These are phyloP conservation scores for Fraxinus platypoda DNA, from an alignment of 305 asterid genomes.

Conservation along the genomic window DNA sequence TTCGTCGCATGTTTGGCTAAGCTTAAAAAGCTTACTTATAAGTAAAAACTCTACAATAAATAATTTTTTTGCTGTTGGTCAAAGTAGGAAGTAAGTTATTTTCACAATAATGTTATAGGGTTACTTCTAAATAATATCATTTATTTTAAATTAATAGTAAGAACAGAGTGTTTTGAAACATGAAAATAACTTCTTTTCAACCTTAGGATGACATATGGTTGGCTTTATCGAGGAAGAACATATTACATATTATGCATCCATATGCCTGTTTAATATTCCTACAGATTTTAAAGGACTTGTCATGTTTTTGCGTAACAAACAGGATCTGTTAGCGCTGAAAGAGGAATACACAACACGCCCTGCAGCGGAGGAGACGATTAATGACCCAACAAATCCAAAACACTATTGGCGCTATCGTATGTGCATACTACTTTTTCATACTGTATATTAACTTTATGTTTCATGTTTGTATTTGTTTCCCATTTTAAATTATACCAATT, in stretches of 20 bases:
- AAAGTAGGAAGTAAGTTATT: background rate
- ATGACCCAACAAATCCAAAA: conserved; percentile 95
- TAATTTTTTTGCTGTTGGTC: background rate
- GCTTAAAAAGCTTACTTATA: background rate
- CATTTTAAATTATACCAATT: background rate
- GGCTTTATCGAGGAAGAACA: background rate
- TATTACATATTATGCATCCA: background rate
- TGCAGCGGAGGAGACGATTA: conserved; percentile 90
- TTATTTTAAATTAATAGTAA: background rate
- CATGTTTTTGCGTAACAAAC: conserved; percentile 10
- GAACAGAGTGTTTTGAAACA: background rate
- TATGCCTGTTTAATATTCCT: background rate
- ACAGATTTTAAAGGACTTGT: background rate
- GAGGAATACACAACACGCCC: conserved; percentile 83
- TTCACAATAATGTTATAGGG: background rate
- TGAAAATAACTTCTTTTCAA: background rate
- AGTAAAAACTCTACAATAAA: background rate
- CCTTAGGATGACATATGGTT: background rate
- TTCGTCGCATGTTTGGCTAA: background rate
- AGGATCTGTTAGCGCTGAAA: conserved; percentile 91
- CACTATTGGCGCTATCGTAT: conserved; percentile 95
- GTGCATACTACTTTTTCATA: conserved; percentile 25
- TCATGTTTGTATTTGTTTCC: background rate
- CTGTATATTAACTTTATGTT: background rate
- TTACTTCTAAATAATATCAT: background rate